A percentile compares a stretch with the other conserved stretches of the same genome.
These are phyloP conservation scores for Trametes meyenii DNA, from an alignment of 768 basidiomycete genomes.

Conservation along the genomic window DNA sequence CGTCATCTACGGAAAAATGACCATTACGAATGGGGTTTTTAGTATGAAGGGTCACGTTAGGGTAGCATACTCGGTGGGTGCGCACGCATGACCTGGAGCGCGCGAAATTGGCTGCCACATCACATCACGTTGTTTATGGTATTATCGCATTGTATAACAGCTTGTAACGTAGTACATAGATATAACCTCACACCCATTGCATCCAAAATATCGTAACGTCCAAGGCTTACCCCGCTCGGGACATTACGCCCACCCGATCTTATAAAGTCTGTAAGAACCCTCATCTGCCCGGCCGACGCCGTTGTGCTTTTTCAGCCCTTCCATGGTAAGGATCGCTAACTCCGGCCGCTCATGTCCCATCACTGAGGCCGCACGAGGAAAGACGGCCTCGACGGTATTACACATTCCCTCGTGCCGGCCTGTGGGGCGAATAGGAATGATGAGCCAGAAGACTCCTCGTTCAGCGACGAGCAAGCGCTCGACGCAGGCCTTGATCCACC, in stretches of 20 bases:
- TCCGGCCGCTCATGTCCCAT: constrained; percentile 8
- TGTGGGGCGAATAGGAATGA: constrained; percentile 67
- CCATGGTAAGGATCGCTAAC: constrained; percentile 51
- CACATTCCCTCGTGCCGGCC: constrained; percentile 64
- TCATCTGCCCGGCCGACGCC: constrained; percentile 73
- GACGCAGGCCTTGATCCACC: constrained; percentile 69
- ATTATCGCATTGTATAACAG: constrained; percentile 20
- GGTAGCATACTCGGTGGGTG: not conserved
- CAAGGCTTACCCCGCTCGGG: not conserved
- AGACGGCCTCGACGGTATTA: constrained; percentile 57
- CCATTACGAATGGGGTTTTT: not conserved
- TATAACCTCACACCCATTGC: constrained; percentile 7
- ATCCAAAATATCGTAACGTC: not conserved
- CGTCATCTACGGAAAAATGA: not conserved
- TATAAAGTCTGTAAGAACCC: constrained; percentile 65
- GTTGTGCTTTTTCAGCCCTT: constrained; percentile 50
- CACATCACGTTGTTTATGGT: constrained; percentile 13
- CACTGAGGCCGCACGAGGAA: constrained; percentile 36
- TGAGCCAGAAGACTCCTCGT: constrained; percentile 63
- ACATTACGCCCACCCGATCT: constrained; percentile 63
- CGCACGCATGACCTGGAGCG: not conserved
- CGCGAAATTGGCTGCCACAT: not conserved
- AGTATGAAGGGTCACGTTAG: not conserved
- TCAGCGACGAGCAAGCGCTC: constrained; percentile 45
- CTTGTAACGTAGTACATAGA: constrained; percentile 21